phyloP scores from a whole-genome alignment of 2,329 filamentous ascomycete genomes.

The Parastagonospora nodorum region DNA sequence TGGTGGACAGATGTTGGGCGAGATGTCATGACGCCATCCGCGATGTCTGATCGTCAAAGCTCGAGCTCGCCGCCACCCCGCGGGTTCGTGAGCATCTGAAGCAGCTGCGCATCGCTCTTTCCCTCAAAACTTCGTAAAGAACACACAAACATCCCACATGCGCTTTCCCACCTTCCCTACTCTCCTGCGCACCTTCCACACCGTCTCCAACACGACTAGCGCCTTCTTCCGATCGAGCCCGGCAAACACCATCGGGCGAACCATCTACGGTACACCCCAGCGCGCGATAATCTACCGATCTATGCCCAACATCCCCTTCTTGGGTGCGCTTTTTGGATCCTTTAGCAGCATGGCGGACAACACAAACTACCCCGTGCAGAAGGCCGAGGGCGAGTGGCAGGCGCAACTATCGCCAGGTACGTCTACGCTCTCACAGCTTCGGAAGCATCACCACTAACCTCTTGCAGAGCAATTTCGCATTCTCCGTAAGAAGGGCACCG shows the following conservation, averaged over 20 bases:
- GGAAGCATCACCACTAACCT: conserved; percentile 5
- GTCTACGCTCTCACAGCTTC: conserved; percentile 11
- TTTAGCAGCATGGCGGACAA: conserved; percentile 53
- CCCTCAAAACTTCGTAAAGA: conserved; percentile 3
- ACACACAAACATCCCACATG: conserved; percentile 44
- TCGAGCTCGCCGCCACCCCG: conserved; percentile 31
- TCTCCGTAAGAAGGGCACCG: conserved; percentile 90
- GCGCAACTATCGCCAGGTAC: conserved; percentile 76
- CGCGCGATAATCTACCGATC: conserved; percentile 48
- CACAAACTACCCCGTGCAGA: conserved; percentile 80
- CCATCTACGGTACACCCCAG: conserved; percentile 32
- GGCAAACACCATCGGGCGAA: conserved; percentile 44
- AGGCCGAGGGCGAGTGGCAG: conserved; percentile 84
- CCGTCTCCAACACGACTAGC: conserved; percentile 52
- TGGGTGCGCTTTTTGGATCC: conserved; percentile 75
- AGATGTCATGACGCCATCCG: conserved; percentile 36
- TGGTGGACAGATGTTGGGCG: not conserved
- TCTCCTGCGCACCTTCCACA: conserved; percentile 54
- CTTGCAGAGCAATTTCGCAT: conserved; percentile 88
- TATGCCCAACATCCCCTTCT: conserved; percentile 79
- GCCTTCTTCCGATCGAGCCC: conserved; percentile 37
- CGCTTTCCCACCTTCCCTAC: conserved; percentile 55
- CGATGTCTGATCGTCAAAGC: conserved; percentile 21
- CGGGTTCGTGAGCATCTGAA: conserved; percentile 21
- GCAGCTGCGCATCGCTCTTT: not conserved